Evolutionary conservation across 345 rosid genomes (phyloP), one percentile per base, ranked within the genome.

Genomic region (Rhodamnia rubescens): DNA sequence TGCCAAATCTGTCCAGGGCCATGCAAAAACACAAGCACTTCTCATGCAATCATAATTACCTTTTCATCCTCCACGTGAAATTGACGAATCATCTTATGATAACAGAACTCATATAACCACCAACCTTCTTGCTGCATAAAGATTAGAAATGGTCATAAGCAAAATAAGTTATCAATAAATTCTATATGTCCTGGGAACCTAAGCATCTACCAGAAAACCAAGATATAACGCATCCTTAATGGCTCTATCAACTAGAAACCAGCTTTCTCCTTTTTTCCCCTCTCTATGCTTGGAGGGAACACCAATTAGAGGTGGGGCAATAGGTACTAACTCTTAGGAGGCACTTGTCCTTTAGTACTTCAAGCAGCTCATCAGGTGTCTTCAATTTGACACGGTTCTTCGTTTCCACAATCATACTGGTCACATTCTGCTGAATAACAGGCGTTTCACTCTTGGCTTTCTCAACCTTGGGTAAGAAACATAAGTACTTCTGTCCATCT

Each of bases 61-160:
- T 90, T 93, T 11, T 92, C 96, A 74, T 90, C 96, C 85, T 96
- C 98, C 88, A 91, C 0, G 88, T 94, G 99, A 52, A 97, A 83
- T 88, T 96, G 98, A 64, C 95, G 89, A 50, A 96, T 86, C 84
- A 32, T 53, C 85, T 87, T 88, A 56, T 88, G 91, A 87, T 94
- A 94, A 92, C 99, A 97, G 90, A 96, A 95, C 88, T 96, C 98
- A 88, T 95, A 97, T 16, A 96, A 92, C 98, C 99, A 96, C 99
- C 99, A 97, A 91, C 98, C 98, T 84, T 96, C 99, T 95, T 96
- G 98, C 98, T 95, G 94, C 93, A 90, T 81, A 64, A 54, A 69
- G 83, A 86, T 69, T 21, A 69, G 78, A 69, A 36, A 58, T n/a
- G 32, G 32, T 58, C 20, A 69, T 8, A 69, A 69, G 47, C 3